These are phyloP conservation scores for Bruguiera sexangula DNA, from an alignment of 345 rosid genomes.

Conservation along the genomic window DNA sequence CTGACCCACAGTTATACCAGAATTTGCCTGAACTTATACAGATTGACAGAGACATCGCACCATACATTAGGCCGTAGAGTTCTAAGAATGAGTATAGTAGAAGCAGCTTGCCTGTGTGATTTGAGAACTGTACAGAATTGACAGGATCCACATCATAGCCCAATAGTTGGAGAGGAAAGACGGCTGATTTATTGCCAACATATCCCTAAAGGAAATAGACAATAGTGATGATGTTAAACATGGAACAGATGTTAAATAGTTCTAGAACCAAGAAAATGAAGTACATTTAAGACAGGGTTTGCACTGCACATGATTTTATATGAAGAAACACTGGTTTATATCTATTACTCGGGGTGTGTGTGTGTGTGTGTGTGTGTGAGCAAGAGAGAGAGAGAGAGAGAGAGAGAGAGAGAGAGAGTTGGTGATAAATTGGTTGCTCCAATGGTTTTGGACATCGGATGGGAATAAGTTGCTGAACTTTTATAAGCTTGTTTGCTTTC, in stretches of 20 bases:
- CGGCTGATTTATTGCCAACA: constrained; percentile 97
- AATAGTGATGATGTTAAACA: constrained; percentile 4
- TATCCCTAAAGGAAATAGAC: constrained; percentile 57
- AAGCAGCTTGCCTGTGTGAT: constrained; percentile 84
- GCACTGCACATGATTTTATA: background rate
- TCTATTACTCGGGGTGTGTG: too few species aligned
- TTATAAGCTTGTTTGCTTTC: too few species aligned
- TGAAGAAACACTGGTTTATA: background rate
- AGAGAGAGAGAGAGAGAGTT: too few species aligned
- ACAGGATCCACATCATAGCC: constrained; percentile 98
- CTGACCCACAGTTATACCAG: background rate
- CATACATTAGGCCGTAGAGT: constrained; percentile 34
- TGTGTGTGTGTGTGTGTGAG: too few species aligned
- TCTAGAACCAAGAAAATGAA: background rate
- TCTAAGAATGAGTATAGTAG: constrained; percentile 28
- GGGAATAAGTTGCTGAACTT: background rate
- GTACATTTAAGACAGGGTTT: too few species aligned
- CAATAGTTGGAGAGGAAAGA: constrained; percentile 88
- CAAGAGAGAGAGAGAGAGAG: too few species aligned
- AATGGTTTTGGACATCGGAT: background rate
- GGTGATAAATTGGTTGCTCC: background rate
- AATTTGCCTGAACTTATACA: constrained; percentile 31
- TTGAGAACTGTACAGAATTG: constrained; percentile 95
- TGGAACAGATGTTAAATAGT: constrained; percentile 2
- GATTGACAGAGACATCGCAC: constrained; percentile 33